Percentiles rank a stretch among this genome's conserved stretches.
Conservation (phyloP, 305 asterid genomes). For the Fraxinus ornus region DNA sequence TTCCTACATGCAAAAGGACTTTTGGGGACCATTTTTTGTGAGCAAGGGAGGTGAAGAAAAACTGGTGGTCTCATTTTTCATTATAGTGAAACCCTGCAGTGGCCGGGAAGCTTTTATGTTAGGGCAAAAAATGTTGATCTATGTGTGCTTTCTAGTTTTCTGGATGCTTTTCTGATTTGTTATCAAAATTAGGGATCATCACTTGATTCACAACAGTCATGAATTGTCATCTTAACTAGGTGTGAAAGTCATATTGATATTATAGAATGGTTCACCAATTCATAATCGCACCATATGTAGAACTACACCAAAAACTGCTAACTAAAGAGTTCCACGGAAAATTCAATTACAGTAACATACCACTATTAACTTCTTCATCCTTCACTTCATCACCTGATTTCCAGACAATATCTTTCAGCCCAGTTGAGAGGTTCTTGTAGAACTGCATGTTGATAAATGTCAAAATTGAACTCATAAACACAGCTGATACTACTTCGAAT, state of each 20-base stretch:
- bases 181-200: neutral
- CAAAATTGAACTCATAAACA: neutral
- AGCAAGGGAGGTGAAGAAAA: neutral
- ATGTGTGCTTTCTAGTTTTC: neutral
- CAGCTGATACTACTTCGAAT: neutral
- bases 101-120: neutral
- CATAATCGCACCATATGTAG: neutral
- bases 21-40: neutral
- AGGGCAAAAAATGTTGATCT: neutral
- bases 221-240: neutral
- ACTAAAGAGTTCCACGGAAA: neutral
- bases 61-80: neutral
- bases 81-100: neutral
- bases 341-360: slow-evolving; percentile 21
- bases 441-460: slow-evolving; percentile 45
- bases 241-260: neutral
- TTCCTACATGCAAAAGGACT: neutral
- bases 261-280: neutral
- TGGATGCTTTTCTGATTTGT: neutral
- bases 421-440: slow-evolving; percentile 80
- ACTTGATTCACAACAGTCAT: neutral
- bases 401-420: slow-evolving; percentile 95
- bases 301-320: neutral
- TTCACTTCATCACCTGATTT: slow-evolving; percentile 56
- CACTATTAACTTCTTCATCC: slow-evolving; percentile 38